Evolutionary conservation across 2,329 filamentous ascomycete genomes (phyloP).

Genomic region (Trichoderma oligosporum): DNA sequence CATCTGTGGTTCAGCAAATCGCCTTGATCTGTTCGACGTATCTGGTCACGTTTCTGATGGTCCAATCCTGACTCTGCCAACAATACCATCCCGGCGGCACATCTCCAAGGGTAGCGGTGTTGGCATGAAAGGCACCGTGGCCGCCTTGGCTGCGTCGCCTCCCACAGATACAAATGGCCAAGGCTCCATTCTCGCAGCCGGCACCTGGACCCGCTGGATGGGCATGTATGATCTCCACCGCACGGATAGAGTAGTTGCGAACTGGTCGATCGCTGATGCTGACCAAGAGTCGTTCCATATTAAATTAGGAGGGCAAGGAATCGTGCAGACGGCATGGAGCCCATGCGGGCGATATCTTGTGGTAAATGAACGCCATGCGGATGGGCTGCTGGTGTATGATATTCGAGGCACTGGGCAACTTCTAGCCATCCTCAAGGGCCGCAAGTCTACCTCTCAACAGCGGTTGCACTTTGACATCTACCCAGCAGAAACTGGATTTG

Average conservation of each 20-base stretch:
- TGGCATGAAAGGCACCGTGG: slow-evolving; percentile 61
- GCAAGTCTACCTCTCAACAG: slow-evolving; percentile 52
- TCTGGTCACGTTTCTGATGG: slow-evolving; percentile 48
- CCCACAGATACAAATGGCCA: slow-evolving; percentile 28
- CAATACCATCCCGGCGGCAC: slow-evolving; percentile 58
- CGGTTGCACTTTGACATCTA: slow-evolving; percentile 55
- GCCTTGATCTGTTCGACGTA: slow-evolving; percentile 58
- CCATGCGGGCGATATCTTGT: slow-evolving; percentile 60
- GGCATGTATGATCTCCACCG: slow-evolving; percentile 60
- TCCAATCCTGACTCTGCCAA: slow-evolving; percentile 53
- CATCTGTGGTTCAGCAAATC: slow-evolving; percentile 56
- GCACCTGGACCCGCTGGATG: slow-evolving; percentile 61
- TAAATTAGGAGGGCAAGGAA: slow-evolving; percentile 57
- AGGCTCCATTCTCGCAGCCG: slow-evolving; percentile 51
- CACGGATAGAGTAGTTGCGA: slow-evolving; percentile 51
- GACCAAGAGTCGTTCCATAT: slow-evolving; percentile 38
- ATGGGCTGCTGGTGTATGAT: slow-evolving; percentile 58
- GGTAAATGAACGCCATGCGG: slow-evolving; percentile 57
- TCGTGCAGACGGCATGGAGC: slow-evolving; percentile 59
- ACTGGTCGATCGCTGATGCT: slow-evolving; percentile 57
- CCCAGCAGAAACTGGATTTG: slow-evolving; percentile 43
- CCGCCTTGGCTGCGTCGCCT: slow-evolving; percentile 50
- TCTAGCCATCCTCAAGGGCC: slow-evolving; percentile 51
- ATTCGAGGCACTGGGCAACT: slow-evolving; percentile 56
- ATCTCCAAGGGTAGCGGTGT: slow-evolving; percentile 58